A percentile compares a stretch with the other conserved stretches of the same genome.
These are phyloP conservation scores for Solanum chmielewskii DNA, from an alignment of 257 asterid species.

Conservation along the genomic window DNA sequence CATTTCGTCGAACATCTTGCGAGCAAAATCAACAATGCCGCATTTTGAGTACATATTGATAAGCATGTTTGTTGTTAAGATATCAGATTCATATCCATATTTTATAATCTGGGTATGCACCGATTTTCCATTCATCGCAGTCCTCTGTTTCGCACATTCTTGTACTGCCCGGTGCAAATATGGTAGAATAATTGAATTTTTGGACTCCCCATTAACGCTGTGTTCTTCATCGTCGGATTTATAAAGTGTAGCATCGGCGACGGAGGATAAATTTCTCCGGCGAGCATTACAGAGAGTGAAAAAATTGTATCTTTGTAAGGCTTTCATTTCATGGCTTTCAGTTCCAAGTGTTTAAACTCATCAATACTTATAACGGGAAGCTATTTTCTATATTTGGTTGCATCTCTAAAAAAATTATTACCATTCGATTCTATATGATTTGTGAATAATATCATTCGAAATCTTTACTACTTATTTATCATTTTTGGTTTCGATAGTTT, in stretches of 20 bases:
- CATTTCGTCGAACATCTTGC: constrained; percentile 70
- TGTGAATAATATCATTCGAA: not conserved
- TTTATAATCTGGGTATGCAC: constrained; percentile 54
- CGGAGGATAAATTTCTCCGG: constrained; percentile 19
- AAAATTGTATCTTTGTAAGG: constrained; percentile 13
- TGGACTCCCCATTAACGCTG: constrained; percentile 12
- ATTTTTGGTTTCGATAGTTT: not conserved
- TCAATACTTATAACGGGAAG: not conserved
- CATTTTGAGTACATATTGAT: constrained; percentile 63
- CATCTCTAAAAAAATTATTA: not conserved
- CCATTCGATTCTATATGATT: not conserved
- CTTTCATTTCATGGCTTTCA: constrained; percentile 21
- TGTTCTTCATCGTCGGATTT: constrained; percentile 8
- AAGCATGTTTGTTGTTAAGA: constrained; percentile 60
- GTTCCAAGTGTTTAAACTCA: not conserved
- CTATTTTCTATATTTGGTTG: not conserved
- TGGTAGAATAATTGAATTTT: constrained; percentile 11
- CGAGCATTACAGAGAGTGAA: not conserved
- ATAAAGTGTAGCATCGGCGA: constrained; percentile 12
- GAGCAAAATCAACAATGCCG: constrained; percentile 26
- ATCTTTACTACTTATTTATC: not conserved
- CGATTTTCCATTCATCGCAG: constrained; percentile 29
- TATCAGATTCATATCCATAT: constrained; percentile 39
- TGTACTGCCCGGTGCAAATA: constrained; percentile 39
- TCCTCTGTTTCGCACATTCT: constrained; percentile 41